phyloP scores from a whole-genome alignment of 169 alveolate genomes.

The Eimeria necatrix region DNA sequence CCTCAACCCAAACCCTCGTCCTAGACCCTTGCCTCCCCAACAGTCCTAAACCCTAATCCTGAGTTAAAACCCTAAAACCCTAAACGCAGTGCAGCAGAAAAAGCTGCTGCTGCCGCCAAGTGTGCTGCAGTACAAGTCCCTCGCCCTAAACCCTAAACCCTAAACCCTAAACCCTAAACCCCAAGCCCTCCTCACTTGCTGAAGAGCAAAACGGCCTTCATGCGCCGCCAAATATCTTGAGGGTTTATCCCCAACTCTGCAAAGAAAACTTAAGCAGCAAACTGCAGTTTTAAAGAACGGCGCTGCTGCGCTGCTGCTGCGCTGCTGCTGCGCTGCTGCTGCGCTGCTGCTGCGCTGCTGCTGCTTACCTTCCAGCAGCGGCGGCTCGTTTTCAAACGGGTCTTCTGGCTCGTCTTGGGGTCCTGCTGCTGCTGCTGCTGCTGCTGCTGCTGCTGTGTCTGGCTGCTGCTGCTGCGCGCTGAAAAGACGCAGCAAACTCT shows the following conservation, averaged over 20 bases:
- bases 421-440: slow-evolving; percentile 25
- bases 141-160: too few species aligned
- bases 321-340: too few species aligned
- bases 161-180: too few species aligned
- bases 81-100: too few species aligned
- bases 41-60: neutral
- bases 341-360: too few species aligned
- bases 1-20: too few species aligned
- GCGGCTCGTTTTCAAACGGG: neutral
- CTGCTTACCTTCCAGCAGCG: neutral
- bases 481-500: neutral
- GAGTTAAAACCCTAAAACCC: too few species aligned
- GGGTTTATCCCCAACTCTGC: slow-evolving; percentile 20
- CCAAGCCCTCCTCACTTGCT: neutral
- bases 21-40: neutral
- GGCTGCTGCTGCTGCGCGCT: neutral
- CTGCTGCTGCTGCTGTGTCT: slow-evolving; percentile 14
- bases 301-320: too few species aligned
- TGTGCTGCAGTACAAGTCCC: too few species aligned
- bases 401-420: neutral
- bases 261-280: neutral
- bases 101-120: too few species aligned
- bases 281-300: neutral
- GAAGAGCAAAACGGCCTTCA: slow-evolving; percentile 7
- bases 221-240: neutral